Conservation (phyloP, 2,329 filamentous ascomycete species). For the Myriosclerotinia scirpicola region DNA sequence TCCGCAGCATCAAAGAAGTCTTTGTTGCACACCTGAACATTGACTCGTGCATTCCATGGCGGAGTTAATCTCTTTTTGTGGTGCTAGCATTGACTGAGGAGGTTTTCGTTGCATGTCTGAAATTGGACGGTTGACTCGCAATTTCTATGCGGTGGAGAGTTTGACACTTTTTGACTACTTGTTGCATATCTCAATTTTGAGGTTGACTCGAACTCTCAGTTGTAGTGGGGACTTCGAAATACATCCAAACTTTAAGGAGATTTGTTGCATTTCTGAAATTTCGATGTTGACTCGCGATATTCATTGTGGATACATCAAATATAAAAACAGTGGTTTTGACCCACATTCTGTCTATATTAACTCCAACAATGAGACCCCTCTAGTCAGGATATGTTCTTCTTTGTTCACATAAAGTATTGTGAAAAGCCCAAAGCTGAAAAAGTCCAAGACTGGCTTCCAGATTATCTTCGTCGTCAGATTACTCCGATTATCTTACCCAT, state of each 20-base stretch:
- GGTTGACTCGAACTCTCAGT: not conserved
- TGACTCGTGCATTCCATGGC: not conserved
- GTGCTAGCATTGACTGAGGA: not conserved
- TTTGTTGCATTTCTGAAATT: not conserved
- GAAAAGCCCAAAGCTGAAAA: too few species aligned
- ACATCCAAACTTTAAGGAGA: not conserved
- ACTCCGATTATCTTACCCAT: too few species aligned
- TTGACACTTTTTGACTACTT: not conserved
- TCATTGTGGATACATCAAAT: not conserved
- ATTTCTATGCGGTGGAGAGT: not conserved
- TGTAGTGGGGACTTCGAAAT: not conserved
- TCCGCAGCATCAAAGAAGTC: not conserved
- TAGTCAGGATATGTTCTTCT: too few species aligned
- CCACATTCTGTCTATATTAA: too few species aligned
- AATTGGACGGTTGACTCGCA: slow-evolving; percentile 6
- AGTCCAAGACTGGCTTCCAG: too few species aligned
- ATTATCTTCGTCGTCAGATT: too few species aligned
- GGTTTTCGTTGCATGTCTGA: slow-evolving; percentile 6
- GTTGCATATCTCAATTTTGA: slow-evolving; percentile 8
- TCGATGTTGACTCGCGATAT: not conserved
- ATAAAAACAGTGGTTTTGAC: too few species aligned
- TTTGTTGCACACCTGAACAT: slow-evolving; percentile 7
- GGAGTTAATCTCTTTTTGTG: not conserved
- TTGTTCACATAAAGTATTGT: too few species aligned
- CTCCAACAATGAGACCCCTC: too few species aligned